These are phyloP conservation scores for Blastomyces gilchristii DNA, from an alignment of 2,329 filamentous ascomycete species.

Conservation along the genomic window DNA sequence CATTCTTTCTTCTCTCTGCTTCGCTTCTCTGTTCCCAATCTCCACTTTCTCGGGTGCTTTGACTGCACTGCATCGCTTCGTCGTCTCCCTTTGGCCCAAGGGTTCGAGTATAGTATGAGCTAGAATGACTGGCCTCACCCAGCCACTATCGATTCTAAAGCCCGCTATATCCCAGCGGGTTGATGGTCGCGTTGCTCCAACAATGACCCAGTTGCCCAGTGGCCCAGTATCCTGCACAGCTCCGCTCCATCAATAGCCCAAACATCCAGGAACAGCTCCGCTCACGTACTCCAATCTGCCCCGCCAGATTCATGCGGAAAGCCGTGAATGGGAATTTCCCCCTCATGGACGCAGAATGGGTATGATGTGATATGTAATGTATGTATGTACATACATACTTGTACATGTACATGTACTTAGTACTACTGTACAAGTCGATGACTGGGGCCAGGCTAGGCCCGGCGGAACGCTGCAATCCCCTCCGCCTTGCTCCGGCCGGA, in stretches of 20 bases:
- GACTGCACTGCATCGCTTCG: not conserved
- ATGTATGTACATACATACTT: no score
- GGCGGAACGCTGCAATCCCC: slow-evolving; percentile 8
- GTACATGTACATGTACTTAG: no score
- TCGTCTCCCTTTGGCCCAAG: not conserved
- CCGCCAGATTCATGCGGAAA: not conserved
- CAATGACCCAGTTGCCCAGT: not conserved
- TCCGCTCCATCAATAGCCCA: not conserved
- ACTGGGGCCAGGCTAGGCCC: slow-evolving; percentile 5
- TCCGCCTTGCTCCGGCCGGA: slow-evolving; percentile 10
- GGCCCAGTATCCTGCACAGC: no score
- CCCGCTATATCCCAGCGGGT: not conserved
- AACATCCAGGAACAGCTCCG: not conserved
- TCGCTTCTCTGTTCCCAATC: not conserved
- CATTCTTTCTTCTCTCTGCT: not conserved
- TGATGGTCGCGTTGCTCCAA: not conserved
- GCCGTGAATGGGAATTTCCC: not conserved
- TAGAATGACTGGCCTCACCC: not conserved
- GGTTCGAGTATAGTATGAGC: not conserved
- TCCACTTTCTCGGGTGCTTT: not conserved
- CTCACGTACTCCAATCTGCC: not conserved
- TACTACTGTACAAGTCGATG: not conserved
- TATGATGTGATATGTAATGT: not conserved
- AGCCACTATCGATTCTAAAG: not conserved
- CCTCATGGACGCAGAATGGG: not conserved